Evolutionary conservation across 257 asterid genomes (phyloP), one percentile per base, ranked within the genome.

Genomic region (Anisodus tanguticus): DNA sequence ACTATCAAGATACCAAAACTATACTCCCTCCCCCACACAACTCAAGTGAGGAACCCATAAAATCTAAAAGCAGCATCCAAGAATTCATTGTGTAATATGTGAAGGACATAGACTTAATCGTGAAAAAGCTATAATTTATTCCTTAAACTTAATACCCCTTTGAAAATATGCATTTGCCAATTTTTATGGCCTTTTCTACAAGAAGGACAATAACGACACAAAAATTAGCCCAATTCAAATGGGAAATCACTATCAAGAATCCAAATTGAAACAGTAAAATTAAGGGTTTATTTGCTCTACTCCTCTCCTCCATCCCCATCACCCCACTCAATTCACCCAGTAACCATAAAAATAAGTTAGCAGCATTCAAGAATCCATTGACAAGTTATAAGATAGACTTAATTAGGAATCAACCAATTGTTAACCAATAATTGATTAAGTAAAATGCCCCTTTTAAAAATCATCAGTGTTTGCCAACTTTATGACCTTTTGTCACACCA

Each of bases 381-480:
- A 22, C 43, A 10, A 63, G 39, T 19, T 31, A 31, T 31, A 22
- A 64, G 22, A 9, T 9, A 12, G 43, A 59, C 31, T 6, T 6
- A 59, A 59, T 66, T 66, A 16, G 67, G 64, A 66, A 64, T 41
- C 45, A 41, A 41, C 45, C 5, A 3, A 6, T 1, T 15, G 5
- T 82, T 64, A 66, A 1, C 77, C 77, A 60, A 51, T 66, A 55
- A 35, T 11, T 47, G 55, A 63, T 76, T 63, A 82, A 2, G 64
- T 54, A 31, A 37, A 82, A 68, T 82, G 80, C 9, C 85, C 85
- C 59, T 82, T 62, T n/a, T 10, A 49, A 17, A 68, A 82, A 31
- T 31, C 35, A 26, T 26, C 54, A 13, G 51, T 22, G 45, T 55
- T 43, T 37, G 57, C 81, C 15, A 47, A 82, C 37, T 26, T 82